phyloP scores from a whole-genome alignment of 1,139 yeast genomes.

The Candida buenavistaensis region DNA sequence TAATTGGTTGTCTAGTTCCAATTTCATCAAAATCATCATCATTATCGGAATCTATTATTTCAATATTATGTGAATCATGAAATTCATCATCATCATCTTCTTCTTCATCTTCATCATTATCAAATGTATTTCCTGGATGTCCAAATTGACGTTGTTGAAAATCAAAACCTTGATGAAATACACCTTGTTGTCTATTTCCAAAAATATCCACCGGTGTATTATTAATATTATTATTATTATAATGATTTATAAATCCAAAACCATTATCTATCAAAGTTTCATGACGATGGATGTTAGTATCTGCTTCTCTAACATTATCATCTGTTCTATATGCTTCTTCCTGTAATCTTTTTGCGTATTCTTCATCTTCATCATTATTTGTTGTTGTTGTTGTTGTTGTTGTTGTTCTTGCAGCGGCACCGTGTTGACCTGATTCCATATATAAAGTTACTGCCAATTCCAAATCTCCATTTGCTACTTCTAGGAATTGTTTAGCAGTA shows the following conservation, averaged over 20 bases:
- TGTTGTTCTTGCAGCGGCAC: conserved; percentile 14
- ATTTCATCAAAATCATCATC: conserved; percentile 27
- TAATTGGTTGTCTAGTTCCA: conserved; percentile 14
- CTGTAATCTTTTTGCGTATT: conserved; percentile 63
- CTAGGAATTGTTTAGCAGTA: conserved; percentile 76
- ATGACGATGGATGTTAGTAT: conserved; percentile 78
- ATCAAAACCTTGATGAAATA: conserved; percentile 45
- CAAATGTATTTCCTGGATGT: conserved; percentile 21
- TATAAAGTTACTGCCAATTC: conserved; percentile 85
- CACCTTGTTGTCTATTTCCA: conserved; percentile 42
- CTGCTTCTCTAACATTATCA: conserved; percentile 54
- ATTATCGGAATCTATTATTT: conserved; percentile 30
- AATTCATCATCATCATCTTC: conserved; percentile 19
- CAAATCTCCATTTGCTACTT: conserved; percentile 74
- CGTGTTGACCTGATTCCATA: conserved; percentile 57
- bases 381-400: conserved; percentile 5
- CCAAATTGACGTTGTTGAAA: conserved; percentile 25
- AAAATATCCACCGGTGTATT: conserved; percentile 38
- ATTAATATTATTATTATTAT: conserved; percentile 10
- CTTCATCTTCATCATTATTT: conserved; percentile 48
- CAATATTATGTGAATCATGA: conserved; percentile 23
- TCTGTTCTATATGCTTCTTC: conserved; percentile 53
- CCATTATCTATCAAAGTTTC: conserved; percentile 65
- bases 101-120: conserved; percentile 31
- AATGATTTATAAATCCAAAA: conserved; percentile 10